Conservation (phyloP, 176 grass and related monocot genomes). For the Eragrostis nindensis region DNA sequence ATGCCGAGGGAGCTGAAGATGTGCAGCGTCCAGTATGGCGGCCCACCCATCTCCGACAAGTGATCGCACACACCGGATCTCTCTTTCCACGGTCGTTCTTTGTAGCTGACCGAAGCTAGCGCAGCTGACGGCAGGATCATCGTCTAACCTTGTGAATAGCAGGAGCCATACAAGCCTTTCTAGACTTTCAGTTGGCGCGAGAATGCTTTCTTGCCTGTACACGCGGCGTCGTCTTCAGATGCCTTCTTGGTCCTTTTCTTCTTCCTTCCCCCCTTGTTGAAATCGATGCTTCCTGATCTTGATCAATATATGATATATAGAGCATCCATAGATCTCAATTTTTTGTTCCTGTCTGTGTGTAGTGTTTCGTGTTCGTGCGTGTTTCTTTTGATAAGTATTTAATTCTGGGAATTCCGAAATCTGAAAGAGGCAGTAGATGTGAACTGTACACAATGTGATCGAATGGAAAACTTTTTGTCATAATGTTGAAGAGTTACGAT, state of each 20-base stretch:
- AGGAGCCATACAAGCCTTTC: conserved; percentile 11
- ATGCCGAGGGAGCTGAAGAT: conserved; percentile 69
- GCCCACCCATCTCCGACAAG: conserved; percentile 63
- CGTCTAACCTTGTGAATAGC: conserved; percentile 35
- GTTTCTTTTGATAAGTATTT: not conserved
- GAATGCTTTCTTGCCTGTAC: not conserved
- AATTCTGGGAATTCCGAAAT: not conserved
- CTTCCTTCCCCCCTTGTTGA: not conserved
- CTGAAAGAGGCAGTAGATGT: not conserved
- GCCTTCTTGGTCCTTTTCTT: not conserved
- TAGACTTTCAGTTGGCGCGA: not conserved
- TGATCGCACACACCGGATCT: not conserved
- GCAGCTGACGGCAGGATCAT: conserved; percentile 15
- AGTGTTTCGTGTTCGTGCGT: not conserved
- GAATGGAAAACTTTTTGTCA: not conserved
- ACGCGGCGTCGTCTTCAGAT: not conserved
- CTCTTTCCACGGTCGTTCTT: not conserved
- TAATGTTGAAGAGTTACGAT: not conserved
- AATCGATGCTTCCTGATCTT: not conserved
- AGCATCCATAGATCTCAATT: conserved; percentile 4
- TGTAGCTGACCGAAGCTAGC: not conserved
- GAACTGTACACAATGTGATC: too few relatives aligned
- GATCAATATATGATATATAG: not conserved
- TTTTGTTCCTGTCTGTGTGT: not conserved
- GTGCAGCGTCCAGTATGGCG: conserved; percentile 55